Base-by-base conservation (phyloP, 495 filamentous ascomycete genomes). In the Lasiosphaeria hispida region DNA sequence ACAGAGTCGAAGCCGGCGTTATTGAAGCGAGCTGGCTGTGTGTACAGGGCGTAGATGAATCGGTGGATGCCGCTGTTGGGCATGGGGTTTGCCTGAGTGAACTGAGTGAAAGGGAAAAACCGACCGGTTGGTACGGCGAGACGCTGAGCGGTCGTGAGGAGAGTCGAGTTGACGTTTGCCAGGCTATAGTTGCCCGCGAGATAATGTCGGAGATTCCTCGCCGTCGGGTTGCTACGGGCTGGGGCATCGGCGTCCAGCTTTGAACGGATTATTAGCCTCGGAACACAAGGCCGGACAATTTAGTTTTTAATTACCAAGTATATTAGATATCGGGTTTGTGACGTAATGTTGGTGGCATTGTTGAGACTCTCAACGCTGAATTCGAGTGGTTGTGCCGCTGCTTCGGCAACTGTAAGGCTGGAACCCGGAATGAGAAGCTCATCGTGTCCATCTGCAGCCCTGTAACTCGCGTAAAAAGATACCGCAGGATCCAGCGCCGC, bases 191-290 rank as follows among this genome's bases (percentile, higher is more conserved):
- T 68, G 42, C 65, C 65, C 1, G 62, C 65, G 8, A 68, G 56
- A 54, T 55, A 68, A 40, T 68, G 60, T 34, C 65, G 59, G 37
- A 63, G 54, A 45, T 65, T 68, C 1, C 65, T 57, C 1, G 65
- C 56, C 11, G 57, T 56, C 8, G 65, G 65, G 51, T 57, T 54
- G 48, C 36, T 52, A n/a, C 60, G 53, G 0, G 57, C 43, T 7
- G 65, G 65, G 0, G 65, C 65, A 34, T 68, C 65, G 19, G 63
- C 63, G 53, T 68, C 65, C 17, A 65, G 53, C 60, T 63, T 63
- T 34, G n/a, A 40, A 11, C 1, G 17, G 9, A 9, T 33, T 42
- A 35, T 53, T 19, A 57, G 45, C 15, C 9, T 15, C 7, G 7
- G 7, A 3, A 39, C 42, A 7, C 14, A 3, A 9, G 11, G 17